Evolutionary conservation across 2,329 filamentous ascomycete genomes (phyloP), one percentile per base, ranked within the genome.

Genomic region (Alternaria arbusti): DNA sequence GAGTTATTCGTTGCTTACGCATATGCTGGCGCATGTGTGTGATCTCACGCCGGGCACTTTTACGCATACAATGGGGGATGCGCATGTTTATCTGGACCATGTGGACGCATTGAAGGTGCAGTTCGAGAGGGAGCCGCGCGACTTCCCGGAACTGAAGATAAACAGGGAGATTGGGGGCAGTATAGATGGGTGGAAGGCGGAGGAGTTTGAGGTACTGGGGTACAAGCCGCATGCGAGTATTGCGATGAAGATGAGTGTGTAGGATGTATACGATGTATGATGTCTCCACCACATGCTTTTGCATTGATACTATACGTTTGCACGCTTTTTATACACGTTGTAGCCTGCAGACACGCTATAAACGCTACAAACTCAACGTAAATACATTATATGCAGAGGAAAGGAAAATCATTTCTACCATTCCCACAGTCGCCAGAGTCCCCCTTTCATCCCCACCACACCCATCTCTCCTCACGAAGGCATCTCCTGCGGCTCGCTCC

Each of bases 241-340:
- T 82, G 87, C 92, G 47, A 99, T 99, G 96, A 97, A 98, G 84
- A 99, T 99, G 96, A 96, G 93, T 76, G 95, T 98, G 62, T 94
- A 49, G 44, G 7, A 26, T 28, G 15, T 15, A 28, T 6, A 23
- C 30, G 23, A 59, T 10, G 8, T 43, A 3, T 25, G 50, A 47
- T 54, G 11, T 23, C 22, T 17, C 1, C 28, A 23, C 4, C 13
- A 22, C 10, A 1, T 36, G 28, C 8, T n/a, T 3, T 3, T 15
- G 11, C 47, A 51, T 9, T 0, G 1, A 20, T 22, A 51, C 26
- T 51, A 1, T 22, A 22, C n/a, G 12, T 5, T 40, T 45, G 20
- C 15, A 1, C 15, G 23, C 2, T 0, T 45, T 1, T 8, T 1
- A 4, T 4, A 45, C 17, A 13, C n/a, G 4, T 22, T 0, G 0